A percentile compares a stretch with the other conserved stretches of the same genome.
Conservation (phyloP, 169 alveolate genomes). For the Perkinsus marinus region DNA sequence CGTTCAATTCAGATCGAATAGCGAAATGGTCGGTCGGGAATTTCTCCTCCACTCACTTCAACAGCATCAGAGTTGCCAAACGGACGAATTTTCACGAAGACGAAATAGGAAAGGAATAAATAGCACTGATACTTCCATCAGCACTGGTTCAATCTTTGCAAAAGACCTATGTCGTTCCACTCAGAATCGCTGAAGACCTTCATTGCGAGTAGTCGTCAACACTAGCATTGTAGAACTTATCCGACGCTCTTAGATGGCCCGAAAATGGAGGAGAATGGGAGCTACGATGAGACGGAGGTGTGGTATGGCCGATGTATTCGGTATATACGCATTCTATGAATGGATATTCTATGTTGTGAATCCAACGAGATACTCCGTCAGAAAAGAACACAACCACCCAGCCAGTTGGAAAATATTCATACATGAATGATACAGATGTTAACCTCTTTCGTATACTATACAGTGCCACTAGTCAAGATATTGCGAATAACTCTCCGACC, state of each 20-base stretch:
- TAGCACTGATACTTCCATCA: too few species aligned
- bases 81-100: too few species aligned
- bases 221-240: too few species aligned
- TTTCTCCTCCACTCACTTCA: not conserved
- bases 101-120: too few species aligned
- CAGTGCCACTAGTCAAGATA: not conserved
- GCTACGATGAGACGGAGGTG: too few species aligned
- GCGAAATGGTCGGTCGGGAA: not conserved
- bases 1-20: not conserved
- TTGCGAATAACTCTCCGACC: not conserved
- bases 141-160: conserved; percentile 7
- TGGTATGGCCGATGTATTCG: too few species aligned
- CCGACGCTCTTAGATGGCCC: not conserved
- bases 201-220: conserved; percentile 12
- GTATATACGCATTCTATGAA: too few species aligned
- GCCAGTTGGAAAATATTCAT: not conserved
- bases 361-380: not conserved
- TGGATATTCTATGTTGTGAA: not conserved
- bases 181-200: conserved; percentile 11
- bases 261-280: too few species aligned
- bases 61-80: not conserved
- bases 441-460: not conserved
- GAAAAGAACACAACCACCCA: not conserved
- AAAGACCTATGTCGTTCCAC: not conserved
- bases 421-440: not conserved